phyloP scores from a whole-genome alignment of 805 yeast genomes.

The Kluyveromyces lactis region DNA sequence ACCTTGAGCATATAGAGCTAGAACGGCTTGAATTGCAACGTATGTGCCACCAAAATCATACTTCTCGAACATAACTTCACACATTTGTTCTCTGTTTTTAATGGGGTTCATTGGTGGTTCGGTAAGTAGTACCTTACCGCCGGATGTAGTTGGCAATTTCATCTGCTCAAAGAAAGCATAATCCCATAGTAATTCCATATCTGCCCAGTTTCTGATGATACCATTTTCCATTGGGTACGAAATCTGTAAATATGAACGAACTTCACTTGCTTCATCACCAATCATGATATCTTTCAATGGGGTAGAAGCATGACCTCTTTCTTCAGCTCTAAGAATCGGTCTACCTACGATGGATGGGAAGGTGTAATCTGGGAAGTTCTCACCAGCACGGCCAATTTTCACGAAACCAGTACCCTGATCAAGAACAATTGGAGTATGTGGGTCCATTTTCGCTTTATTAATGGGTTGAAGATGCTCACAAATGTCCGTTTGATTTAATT shows the following conservation, averaged over 20 bases:
- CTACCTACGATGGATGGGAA: slow-evolving; percentile 97
- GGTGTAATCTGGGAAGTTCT: slow-evolving; percentile 93
- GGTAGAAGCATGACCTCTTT: slow-evolving; percentile 50
- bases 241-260: slow-evolving; percentile 80
- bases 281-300: slow-evolving; percentile 96
- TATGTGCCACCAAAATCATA: slow-evolving; percentile 89
- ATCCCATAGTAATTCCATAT: slow-evolving; percentile 98
- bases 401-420: slow-evolving; percentile 99
- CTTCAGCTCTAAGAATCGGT: slow-evolving; percentile 95
- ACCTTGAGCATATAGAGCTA: slow-evolving; percentile 96
- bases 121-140: slow-evolving; percentile 77
- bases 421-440: slow-evolving; percentile 43
- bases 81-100: slow-evolving; percentile 85
- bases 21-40: slow-evolving; percentile 96
- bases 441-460: background rate
- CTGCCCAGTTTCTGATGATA: slow-evolving; percentile 95
- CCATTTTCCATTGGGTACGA: slow-evolving; percentile 99
- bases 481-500: too few species aligned
- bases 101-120: slow-evolving; percentile 98
- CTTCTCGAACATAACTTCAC: slow-evolving; percentile 89
- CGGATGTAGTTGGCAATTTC: slow-evolving; percentile 67
- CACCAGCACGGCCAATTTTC: slow-evolving; percentile 93
- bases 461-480: too few species aligned
- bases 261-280: slow-evolving; percentile 90
- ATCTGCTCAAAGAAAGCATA: slow-evolving; percentile 90